Base-by-base conservation (phyloP, 768 basidiomycete genomes). In the Piloderma croceum region DNA sequence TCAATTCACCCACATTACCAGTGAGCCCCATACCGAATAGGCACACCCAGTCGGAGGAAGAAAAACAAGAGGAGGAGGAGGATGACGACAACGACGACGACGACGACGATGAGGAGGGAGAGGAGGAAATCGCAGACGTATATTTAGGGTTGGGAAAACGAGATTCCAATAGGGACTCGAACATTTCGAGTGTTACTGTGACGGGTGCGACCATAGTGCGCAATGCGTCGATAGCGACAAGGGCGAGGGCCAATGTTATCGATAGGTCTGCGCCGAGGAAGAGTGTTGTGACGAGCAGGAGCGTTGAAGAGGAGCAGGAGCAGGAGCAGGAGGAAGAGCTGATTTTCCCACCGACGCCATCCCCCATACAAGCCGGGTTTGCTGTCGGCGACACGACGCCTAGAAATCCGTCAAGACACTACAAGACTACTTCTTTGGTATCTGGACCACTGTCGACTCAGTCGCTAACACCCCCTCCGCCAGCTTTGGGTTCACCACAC, bases 161-260 rank as follows among this genome's bases (percentile, higher is more conserved):
- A 15, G 51, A 59, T 21, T 43, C 60, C 7, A 68, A 66, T 41
- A 51, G 71, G 36, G 68, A 73, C 49, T 74, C 74, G 10, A 69
- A 68, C 45, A 62, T 67, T 9, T 70, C 71, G 18, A 64, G 56
- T 10, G 56, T 62, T 13, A 77, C 75, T 3, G 69, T 78, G 6
- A 65, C 62, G 3, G 40, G 58, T 4, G 62, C 59, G 9, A 65
- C 57, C n/a, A 65, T 75, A 36, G 70, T 75, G 6, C 59, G 70
- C 36, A 64, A 63, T 38, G 73, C 67, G 7, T 70, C 65, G 17
- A 59, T 79, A 9, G 74, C 69, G 19, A 63, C 73, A 41, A 62
- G 72, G 37, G 68, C 74, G 10, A 65, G 72, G 7, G 77, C 78
- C n/a, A 74, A 71, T 32, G 66, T 78, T 13, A 55, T 78, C 27